phyloP scores from a whole-genome alignment of 1,284 basidiomycete species.

The Ceratobasidium sp. region DNA sequence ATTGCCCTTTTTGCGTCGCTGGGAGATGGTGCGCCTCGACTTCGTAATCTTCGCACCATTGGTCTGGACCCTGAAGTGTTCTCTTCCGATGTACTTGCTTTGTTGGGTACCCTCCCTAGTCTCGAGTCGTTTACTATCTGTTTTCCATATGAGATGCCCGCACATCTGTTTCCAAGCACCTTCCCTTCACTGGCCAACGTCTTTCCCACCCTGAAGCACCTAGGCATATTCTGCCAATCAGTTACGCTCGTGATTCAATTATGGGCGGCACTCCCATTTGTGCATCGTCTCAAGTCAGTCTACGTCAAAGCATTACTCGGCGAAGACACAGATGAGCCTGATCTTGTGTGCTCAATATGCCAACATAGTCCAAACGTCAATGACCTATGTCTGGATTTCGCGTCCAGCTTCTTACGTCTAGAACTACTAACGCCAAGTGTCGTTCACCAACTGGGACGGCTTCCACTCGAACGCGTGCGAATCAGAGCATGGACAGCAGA shows the following conservation, averaged over 20 bases:
- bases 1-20: background rate
- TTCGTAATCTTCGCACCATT: slow-evolving; percentile 3
- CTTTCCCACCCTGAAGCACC: background rate
- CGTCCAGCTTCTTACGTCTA: background rate
- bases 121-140: slow-evolving; percentile 2
- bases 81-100: background rate
- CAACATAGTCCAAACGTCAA: background rate
- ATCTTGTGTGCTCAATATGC: background rate
- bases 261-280: background rate
- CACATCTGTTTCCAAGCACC: background rate
- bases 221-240: background rate
- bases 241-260: background rate
- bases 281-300: background rate
- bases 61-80: background rate
- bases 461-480: background rate
- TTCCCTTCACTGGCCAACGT: background rate
- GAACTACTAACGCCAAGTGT: background rate
- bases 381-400: background rate
- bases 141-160: background rate
- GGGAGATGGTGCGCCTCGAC: background rate
- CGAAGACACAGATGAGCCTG: background rate
- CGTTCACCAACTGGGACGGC: background rate
- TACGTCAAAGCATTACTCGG: background rate
- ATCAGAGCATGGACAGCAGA: background rate
- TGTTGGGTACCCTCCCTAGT: slow-evolving; percentile 3